Conservation (phyloP, 768 basidiomycete species). For the Suillus placidus region DNA sequence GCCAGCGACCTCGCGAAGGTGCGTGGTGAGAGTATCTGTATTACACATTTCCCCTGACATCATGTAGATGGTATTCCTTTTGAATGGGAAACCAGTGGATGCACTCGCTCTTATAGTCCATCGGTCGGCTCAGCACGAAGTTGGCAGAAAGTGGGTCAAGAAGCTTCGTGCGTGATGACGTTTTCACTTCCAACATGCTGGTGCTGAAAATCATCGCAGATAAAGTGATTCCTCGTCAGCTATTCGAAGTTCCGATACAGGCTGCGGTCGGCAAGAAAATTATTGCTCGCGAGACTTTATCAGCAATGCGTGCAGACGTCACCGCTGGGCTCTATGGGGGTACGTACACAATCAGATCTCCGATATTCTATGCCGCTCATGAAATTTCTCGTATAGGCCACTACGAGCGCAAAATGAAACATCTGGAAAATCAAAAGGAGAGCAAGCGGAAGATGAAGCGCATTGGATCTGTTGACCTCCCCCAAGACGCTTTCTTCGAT, state of each 20-base stretch:
- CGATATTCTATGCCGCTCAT: background rate
- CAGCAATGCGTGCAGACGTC: conserved; percentile 86
- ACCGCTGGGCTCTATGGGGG: conserved; percentile 94
- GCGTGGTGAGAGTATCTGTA: conserved; percentile 8
- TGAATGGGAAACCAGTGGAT: conserved; percentile 90
- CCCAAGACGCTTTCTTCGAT: conserved; percentile 95
- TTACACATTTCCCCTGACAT: conserved; percentile 4
- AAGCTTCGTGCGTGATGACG: conserved; percentile 72
- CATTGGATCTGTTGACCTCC: conserved; percentile 85
- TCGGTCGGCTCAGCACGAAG: conserved; percentile 68
- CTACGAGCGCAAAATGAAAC: conserved; percentile 91
- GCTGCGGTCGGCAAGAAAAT: conserved; percentile 87
- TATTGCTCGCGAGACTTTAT: conserved; percentile 87
- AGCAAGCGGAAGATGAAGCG: conserved; percentile 89
- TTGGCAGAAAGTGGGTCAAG: conserved; percentile 86
- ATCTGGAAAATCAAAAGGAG: conserved; percentile 89
- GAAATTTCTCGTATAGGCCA: conserved; percentile 52
- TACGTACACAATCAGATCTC: conserved; percentile 38
- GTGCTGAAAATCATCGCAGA: conserved; percentile 44
- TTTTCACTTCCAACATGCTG: background rate
- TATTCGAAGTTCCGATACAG: conserved; percentile 96
- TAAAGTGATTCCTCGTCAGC: conserved; percentile 88
- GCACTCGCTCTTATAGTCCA: conserved; percentile 93
- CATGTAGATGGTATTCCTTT: conserved; percentile 81
- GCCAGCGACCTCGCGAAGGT: conserved; percentile 85